Evolutionary conservation across 2,329 filamentous ascomycete species (phyloP).

Genomic region (Fusarium poae): DNA sequence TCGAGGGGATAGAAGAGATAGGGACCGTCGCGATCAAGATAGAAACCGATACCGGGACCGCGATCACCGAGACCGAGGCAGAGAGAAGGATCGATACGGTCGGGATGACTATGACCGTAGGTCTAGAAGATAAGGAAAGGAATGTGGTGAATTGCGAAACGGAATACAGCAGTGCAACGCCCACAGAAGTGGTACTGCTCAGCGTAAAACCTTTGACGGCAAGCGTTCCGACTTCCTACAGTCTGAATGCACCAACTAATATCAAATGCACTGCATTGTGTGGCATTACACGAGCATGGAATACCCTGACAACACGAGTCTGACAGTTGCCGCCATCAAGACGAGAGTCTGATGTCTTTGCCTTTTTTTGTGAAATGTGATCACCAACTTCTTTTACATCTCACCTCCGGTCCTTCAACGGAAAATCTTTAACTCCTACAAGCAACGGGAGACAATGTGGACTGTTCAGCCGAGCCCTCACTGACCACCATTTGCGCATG

Average conservation of each 20-base stretch:
- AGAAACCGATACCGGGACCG: slow-evolving; percentile 51
- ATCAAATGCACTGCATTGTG: slow-evolving; percentile 26
- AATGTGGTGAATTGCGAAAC: slow-evolving; percentile 27
- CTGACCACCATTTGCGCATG: slow-evolving; percentile 20
- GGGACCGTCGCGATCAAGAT: slow-evolving; percentile 46
- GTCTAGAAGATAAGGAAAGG: slow-evolving; percentile 42
- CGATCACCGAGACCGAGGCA: slow-evolving; percentile 46
- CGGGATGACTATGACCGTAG: slow-evolving; percentile 42
- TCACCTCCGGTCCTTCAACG: slow-evolving; percentile 35
- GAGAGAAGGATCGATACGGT: slow-evolving; percentile 40
- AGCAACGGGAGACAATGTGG: slow-evolving; percentile 26
- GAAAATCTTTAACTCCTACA: slow-evolving; percentile 12
- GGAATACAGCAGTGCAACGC: slow-evolving; percentile 32
- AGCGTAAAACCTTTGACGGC: slow-evolving; percentile 28
- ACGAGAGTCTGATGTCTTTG: slow-evolving; percentile 11
- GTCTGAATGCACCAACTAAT: slow-evolving; percentile 34
- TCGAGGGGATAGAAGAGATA: slow-evolving; percentile 48
- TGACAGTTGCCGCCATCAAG: slow-evolving; percentile 29
- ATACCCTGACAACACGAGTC: slow-evolving; percentile 34
- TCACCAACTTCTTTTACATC: slow-evolving; percentile 11
- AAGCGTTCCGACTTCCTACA: slow-evolving; percentile 29
- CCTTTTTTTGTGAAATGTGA: slow-evolving; percentile 27
- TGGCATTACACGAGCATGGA: slow-evolving; percentile 40
- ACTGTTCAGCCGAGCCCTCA: slow-evolving; percentile 6
- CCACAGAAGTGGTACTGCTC: slow-evolving; percentile 20